Evolutionary conservation across 2,329 filamentous ascomycete species (phyloP), one percentile per base, ranked within the genome.

Genomic region (Onygena corvina): DNA sequence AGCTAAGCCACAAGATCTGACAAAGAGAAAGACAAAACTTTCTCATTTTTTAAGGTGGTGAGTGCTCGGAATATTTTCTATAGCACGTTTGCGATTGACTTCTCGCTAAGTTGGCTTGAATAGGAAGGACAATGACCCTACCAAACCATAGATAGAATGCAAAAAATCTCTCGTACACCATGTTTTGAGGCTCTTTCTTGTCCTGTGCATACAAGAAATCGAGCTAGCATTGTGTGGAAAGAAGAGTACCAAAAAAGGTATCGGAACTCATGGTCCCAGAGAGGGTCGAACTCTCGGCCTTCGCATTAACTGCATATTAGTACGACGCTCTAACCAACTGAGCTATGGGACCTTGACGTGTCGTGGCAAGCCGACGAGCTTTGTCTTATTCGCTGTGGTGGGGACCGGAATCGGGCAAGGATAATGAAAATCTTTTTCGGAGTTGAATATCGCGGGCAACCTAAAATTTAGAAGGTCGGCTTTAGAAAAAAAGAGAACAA

Each of bases 251-350:
- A 31, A 31, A 31, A 33, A 47, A 27, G 33, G 21, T 2, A 40
- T 40, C 35, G 11, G 36, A 40, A 25, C 36, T 21, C 23, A 34
- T 51, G 50, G 46, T 51, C 46, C 46, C 46, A 49, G 45, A 34
- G 50, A 49, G 50, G 46, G 45, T 51, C 49, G 49, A 51, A 51
- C 49, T 48, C 49, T 33, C 49, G 49, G 25, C 45, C 44, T 51
- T 51, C 45, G 44, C 45, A 46, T 51, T 48, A 48, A 40, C 36
- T 40, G 11, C 5, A 40, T 40, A 40, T 40, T 40, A 40, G 36
- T 40, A 40, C 36, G 36, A 40, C 36, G 36, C 36, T 40, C 36
- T 40, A 40, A 40, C 36, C 36, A 40, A 40, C 36, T 40, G 36
- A 40, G 36, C 36, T 40, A 40, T 40, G 36, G 36, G 36, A 40